Evolutionary conservation across 2,329 filamentous ascomycete species (phyloP).

Genomic region (Hypoxylon sp.): DNA sequence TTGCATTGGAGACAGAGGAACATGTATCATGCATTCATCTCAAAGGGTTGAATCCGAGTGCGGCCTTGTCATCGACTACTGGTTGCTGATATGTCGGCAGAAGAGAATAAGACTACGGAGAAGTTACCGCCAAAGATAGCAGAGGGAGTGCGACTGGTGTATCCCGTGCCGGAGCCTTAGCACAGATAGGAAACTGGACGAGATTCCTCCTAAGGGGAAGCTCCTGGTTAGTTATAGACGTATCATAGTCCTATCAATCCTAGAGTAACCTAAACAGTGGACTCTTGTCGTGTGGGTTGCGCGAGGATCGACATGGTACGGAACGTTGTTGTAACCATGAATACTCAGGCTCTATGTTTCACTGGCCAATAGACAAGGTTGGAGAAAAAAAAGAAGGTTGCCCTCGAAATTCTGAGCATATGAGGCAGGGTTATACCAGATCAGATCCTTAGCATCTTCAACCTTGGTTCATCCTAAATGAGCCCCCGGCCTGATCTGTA

Average conservation of each 20-base stretch:
- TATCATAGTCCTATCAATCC: constrained; percentile 3
- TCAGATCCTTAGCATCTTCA: constrained; percentile 18
- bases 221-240: not conserved
- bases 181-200: not conserved
- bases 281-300: constrained; percentile 15
- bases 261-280: not conserved
- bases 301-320: constrained; percentile 6
- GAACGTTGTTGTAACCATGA: constrained; percentile 1
- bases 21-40: not conserved
- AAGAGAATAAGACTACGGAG: not conserved
- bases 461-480: constrained; percentile 18
- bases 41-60: not conserved
- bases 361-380: not conserved
- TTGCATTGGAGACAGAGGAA: not conserved
- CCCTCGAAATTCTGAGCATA: not conserved
- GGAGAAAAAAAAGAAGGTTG: too few species aligned
- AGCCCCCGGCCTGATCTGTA: constrained; percentile 1
- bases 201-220: not conserved
- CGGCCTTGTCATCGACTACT: not conserved
- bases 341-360: not conserved
- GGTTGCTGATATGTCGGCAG: not conserved
- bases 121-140: not conserved
- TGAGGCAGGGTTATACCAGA: constrained; percentile 1
- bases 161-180: not conserved
- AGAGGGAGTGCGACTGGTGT: not conserved